Conservation (phyloP, 2,329 filamentous ascomycete genomes). For the Alternaria sp. region DNA sequence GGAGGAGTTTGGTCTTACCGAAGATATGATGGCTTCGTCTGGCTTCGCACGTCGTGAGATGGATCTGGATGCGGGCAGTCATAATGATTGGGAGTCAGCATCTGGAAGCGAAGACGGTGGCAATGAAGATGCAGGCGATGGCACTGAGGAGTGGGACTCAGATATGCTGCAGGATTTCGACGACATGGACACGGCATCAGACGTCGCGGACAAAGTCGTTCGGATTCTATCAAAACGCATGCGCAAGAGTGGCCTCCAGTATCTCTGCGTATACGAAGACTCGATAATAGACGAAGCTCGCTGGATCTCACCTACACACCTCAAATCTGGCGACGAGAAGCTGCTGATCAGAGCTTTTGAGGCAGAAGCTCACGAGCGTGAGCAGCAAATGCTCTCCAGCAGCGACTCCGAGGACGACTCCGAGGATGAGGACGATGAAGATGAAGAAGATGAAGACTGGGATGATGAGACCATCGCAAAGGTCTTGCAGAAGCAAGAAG, state of each 20-base stretch:
- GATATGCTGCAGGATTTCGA: constrained; percentile 57
- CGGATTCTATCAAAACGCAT: constrained; percentile 55
- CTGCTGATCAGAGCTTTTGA: constrained; percentile 39
- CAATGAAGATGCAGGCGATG: constrained; percentile 10
- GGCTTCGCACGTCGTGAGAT: constrained; percentile 43
- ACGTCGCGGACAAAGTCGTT: constrained; percentile 50
- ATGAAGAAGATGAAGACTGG: constrained; percentile 36
- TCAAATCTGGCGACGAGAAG: constrained; percentile 32
- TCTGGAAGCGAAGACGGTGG: constrained; percentile 18
- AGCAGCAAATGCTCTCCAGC: constrained; percentile 24
- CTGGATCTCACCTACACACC: constrained; percentile 52
- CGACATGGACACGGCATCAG: constrained; percentile 58
- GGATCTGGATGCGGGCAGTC: constrained; percentile 39
- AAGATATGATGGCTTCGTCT: constrained; percentile 31
- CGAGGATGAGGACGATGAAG: constrained; percentile 50
- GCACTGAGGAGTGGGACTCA: constrained; percentile 50
- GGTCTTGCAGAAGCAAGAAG: constrained; percentile 66
- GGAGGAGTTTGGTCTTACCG: constrained; percentile 52
- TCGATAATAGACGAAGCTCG: constrained; percentile 55
- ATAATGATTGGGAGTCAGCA: constrained; percentile 40
- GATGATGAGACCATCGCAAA: constrained; percentile 69
- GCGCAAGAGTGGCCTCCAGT: constrained; percentile 55
- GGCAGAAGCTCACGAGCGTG: constrained; percentile 20
- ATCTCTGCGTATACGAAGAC: constrained; percentile 58
- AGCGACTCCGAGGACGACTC: constrained; percentile 61